Evolutionary conservation across 192 early-diverging fungal genomes (phyloP).

Genomic region (Backusella macrospora): DNA sequence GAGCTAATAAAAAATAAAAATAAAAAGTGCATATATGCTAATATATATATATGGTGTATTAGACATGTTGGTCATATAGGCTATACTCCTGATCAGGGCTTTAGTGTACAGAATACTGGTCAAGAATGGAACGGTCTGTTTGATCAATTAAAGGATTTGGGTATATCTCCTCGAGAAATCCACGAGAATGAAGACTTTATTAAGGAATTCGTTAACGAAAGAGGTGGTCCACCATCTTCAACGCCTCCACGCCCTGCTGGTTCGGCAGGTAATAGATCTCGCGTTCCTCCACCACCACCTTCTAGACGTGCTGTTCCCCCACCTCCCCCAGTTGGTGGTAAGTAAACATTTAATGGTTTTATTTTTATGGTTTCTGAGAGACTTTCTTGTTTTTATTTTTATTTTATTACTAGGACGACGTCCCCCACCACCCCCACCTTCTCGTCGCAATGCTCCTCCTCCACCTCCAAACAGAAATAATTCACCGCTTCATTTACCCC

Average conservation of each 20-base stretch:
- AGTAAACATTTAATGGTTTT: neutral
- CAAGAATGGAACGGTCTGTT: constrained; percentile 74
- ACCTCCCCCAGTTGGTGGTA: constrained; percentile 31
- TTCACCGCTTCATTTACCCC: constrained; percentile 20
- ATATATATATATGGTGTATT: constrained; percentile 22
- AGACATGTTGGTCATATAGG: constrained; percentile 67
- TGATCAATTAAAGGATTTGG: constrained; percentile 66
- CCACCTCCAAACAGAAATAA: constrained; percentile 31
- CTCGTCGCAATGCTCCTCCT: constrained; percentile 38
- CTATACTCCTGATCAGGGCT: constrained; percentile 60
- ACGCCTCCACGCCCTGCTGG: constrained; percentile 32
- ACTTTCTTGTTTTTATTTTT: neutral
- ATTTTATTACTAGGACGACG: constrained; percentile 16
- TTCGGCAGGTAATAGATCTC: constrained; percentile 27
- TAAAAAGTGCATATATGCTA: neutral
- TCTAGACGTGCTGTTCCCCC: constrained; percentile 36
- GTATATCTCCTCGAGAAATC: constrained; percentile 63
- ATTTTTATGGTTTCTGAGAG: neutral
- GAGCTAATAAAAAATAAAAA: neutral
- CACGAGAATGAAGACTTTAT: constrained; percentile 70
- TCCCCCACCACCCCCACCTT: constrained; percentile 28
- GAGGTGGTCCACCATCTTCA: constrained; percentile 53
- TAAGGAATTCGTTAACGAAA: constrained; percentile 65
- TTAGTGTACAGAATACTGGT: constrained; percentile 67
- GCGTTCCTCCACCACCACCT: constrained; percentile 47